Evolutionary conservation across 352 stramenopile genomes (phyloP).

Genomic region (Phytophthora citricola): DNA sequence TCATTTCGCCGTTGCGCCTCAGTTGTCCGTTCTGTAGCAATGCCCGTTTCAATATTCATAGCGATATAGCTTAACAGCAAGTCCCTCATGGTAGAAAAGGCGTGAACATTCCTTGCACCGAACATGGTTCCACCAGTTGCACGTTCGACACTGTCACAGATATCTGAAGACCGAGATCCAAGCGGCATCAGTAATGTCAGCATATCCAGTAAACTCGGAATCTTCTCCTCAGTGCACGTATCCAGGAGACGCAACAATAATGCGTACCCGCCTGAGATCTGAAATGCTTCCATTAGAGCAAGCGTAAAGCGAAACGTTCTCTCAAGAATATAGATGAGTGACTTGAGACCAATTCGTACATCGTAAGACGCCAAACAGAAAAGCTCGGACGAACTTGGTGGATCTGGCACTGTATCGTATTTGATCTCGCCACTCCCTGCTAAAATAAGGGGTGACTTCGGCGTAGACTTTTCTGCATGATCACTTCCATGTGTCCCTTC

Average conservation of each 20-base stretch:
- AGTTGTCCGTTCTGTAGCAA: slow-evolving; percentile 3
- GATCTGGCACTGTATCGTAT: background rate
- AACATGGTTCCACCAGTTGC: slow-evolving; percentile 51
- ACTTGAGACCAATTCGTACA: slow-evolving; percentile 55
- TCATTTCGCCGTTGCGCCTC: slow-evolving; percentile 37
- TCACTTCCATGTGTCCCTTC: slow-evolving; percentile 4
- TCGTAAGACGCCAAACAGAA: slow-evolving; percentile 58
- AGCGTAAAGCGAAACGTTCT: slow-evolving; percentile 66
- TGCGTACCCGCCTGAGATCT: slow-evolving; percentile 66
- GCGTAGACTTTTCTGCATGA: background rate
- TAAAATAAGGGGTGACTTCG: background rate
- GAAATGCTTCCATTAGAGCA: slow-evolving; percentile 75
- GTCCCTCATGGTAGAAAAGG: slow-evolving; percentile 71
- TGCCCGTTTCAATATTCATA: slow-evolving; percentile 16
- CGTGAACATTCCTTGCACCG: slow-evolving; percentile 66
- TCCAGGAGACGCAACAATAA: slow-evolving; percentile 56
- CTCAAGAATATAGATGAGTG: slow-evolving; percentile 65
- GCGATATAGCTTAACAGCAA: slow-evolving; percentile 63
- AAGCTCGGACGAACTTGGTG: slow-evolving; percentile 13
- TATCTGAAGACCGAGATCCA: slow-evolving; percentile 50
- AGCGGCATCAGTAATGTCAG: slow-evolving; percentile 66
- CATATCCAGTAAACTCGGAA: slow-evolving; percentile 55
- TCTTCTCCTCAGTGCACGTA: slow-evolving; percentile 46
- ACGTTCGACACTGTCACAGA: slow-evolving; percentile 43
- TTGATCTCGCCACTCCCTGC: background rate